Evolutionary conservation across 768 basidiomycete species (phyloP), one percentile per base, ranked within the genome.

Genomic region (Lentinula boryana): DNA sequence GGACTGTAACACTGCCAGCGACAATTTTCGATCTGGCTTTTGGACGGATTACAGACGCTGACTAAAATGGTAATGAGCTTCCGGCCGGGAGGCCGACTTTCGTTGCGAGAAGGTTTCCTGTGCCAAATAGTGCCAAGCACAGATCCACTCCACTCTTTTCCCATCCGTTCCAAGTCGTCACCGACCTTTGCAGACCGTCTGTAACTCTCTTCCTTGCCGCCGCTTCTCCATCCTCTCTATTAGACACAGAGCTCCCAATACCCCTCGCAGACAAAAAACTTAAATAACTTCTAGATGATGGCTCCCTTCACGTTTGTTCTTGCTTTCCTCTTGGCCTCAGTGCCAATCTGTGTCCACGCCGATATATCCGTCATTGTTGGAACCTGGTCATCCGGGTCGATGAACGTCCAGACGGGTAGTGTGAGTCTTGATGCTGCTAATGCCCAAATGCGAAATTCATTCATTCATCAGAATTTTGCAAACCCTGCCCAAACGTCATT

Each of bases 341-440:
- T 74, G 32, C 70, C 71, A 9, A 35, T 71, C 8, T 66, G 71
- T 62, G 74, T 68, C 35, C 55, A 74, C 31, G 63, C 60, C 1
- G 60, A 63, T 35, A 40, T 52, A 12, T 54, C 53, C 40, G 60
- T 64, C 0, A 75, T 98, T 55, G 63, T 68, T 33, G 96, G 96
- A 0, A 95, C 94, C 10, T 98, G 96, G 96, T 81, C 81, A 53
- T 87, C 92, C 40, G 93, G 93, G 18, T 86, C 84, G 67, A 79
- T 81, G 65, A 77, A 80, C 33, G 95, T 98, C 32, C 18, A 79
- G 18, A 96, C 96, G 6, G 96, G 96, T 32, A 12, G 85, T 9
- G 95, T 96, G 67, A 76, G 94, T 87, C 4, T 18, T 50, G 7
- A 5, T 59, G 48, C 21, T 38, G 1, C 36, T 23, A 53, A 33